Conservation (phyloP, 2,329 filamentous ascomycete species). For the Colletotrichum abscissum region DNA sequence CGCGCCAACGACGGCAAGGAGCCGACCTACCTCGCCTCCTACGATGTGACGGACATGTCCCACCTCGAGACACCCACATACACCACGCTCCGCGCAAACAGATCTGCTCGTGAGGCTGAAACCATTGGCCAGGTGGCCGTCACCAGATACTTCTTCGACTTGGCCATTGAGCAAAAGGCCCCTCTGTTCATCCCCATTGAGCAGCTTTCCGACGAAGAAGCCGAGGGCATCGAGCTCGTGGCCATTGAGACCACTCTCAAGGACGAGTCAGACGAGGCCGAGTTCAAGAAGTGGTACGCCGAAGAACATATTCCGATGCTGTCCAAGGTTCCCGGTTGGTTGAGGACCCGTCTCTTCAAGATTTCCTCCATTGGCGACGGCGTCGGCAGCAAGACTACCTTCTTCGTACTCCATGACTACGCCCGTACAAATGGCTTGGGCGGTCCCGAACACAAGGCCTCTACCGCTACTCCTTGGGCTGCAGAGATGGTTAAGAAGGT, state of each 20-base stretch:
- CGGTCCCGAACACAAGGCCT: constrained; percentile 71
- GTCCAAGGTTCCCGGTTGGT: constrained; percentile 81
- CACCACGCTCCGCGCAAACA: constrained; percentile 69
- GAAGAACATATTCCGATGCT: constrained; percentile 81
- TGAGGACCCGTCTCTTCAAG: constrained; percentile 77
- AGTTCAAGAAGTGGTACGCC: constrained; percentile 75
- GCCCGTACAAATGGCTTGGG: constrained; percentile 73
- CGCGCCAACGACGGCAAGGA: constrained; percentile 70
- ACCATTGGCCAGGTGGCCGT: constrained; percentile 71
- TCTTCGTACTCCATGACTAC: constrained; percentile 80
- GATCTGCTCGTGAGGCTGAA: constrained; percentile 63
- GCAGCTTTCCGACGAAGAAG: constrained; percentile 66
- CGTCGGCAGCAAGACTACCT: constrained; percentile 56
- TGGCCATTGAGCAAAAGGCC: constrained; percentile 66
- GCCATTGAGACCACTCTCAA: constrained; percentile 69
- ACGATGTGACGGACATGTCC: constrained; percentile 82
- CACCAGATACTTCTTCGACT: constrained; percentile 77
- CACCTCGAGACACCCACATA: constrained; percentile 79
- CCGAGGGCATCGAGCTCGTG: constrained; percentile 70
- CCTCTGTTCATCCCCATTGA: constrained; percentile 70
- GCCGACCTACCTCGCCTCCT: constrained; percentile 82
- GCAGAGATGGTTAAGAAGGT: constrained; percentile 70
- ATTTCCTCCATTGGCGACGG: constrained; percentile 71
- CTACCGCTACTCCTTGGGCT: constrained; percentile 71
- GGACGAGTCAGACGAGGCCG: constrained; percentile 60